A percentile compares a stretch with the other conserved stretches of the same genome.
phyloP scores from a whole-genome alignment of 2,329 filamentous ascomycete species.

The Alternaria atra region DNA sequence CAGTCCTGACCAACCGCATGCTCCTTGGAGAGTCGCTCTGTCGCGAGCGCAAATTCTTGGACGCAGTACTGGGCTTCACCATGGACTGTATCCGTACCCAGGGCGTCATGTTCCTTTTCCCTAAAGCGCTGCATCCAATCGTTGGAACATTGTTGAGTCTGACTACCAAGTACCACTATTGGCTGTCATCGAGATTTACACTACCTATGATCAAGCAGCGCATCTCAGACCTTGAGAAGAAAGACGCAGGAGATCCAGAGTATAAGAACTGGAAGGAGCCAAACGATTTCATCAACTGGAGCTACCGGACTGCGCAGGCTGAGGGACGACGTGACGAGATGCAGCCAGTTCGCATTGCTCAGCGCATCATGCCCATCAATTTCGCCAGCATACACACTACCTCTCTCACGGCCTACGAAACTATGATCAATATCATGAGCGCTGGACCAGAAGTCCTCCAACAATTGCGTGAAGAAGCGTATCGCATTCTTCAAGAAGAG shows the following conservation, averaged over 20 bases:
- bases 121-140: slow-evolving; percentile 60
- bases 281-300: slow-evolving; percentile 68
- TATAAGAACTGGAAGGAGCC: slow-evolving; percentile 56
- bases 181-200: slow-evolving; percentile 53
- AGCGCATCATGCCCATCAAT: slow-evolving; percentile 64
- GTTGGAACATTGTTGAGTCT: slow-evolving; percentile 58
- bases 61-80: slow-evolving; percentile 61
- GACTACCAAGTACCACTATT: slow-evolving; percentile 60
- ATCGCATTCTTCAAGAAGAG: slow-evolving; percentile 46
- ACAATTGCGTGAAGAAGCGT: slow-evolving; percentile 57
- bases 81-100: slow-evolving; percentile 55
- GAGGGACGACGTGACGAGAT: slow-evolving; percentile 58
- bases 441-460: slow-evolving; percentile 26
- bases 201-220: slow-evolving; percentile 62
- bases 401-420: slow-evolving; percentile 60
- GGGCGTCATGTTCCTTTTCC: slow-evolving; percentile 57
- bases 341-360: slow-evolving; percentile 59
- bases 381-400: slow-evolving; percentile 70
- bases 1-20: slow-evolving; percentile 55
- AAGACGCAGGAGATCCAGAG: slow-evolving; percentile 53
- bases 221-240: slow-evolving; percentile 57
- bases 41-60: slow-evolving; percentile 58
- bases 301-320: slow-evolving; percentile 60
- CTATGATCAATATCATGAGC: slow-evolving; percentile 36
- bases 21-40: slow-evolving; percentile 57